Base-by-base conservation (phyloP, 768 basidiomycete species). In the Sarcomyxa edulis region DNA sequence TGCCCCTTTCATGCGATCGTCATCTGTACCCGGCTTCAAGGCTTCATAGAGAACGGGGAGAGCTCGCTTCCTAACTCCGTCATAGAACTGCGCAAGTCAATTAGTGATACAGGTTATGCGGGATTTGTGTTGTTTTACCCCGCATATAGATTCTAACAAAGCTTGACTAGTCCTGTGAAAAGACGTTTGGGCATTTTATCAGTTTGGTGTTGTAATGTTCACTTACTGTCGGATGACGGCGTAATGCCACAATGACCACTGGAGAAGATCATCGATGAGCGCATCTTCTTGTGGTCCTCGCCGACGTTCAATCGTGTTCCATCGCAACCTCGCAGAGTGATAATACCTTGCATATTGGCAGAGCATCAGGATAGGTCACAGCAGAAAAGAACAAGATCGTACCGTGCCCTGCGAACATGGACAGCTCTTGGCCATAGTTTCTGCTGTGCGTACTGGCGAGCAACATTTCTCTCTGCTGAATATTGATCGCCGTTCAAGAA, bases 1-100 rank as follows among this genome's bases (percentile, higher is more conserved):
- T 3, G 88, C 86, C 7, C 92, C 92, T 63, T 96, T 94, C 81
- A 92, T 88, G n/a, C 84, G 73, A 54, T 91, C 88, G 48, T 88
- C 87, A 26, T 93, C 89, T 14, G 71, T 72, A 3, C 83, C 87
- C 5, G 81, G 78, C 35, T 74, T 67, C 36, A 84, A 60, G 4
- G 76, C 72, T 27, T 66, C 56, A 43, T 77, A 74, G n/a, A 84
- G 55, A 29, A 63, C 43, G 7, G 82, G 81, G 14, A 84, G 62
- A 25, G 72, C 71, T n/a, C 82, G 74, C 11, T 68, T 69, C 23
- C 80, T 68, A 25, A 83, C 71, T 4, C 83, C 85, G 50, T 87
- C 85, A 48, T 79, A 86, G 3, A 68, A 56, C 83, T 85, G 30
- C 4, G 42, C 11, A 18, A 35, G 32, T 37, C 10, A 38, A 32